phyloP scores from a whole-genome alignment of 805 yeast species.

The Yarrowia osloensis region DNA sequence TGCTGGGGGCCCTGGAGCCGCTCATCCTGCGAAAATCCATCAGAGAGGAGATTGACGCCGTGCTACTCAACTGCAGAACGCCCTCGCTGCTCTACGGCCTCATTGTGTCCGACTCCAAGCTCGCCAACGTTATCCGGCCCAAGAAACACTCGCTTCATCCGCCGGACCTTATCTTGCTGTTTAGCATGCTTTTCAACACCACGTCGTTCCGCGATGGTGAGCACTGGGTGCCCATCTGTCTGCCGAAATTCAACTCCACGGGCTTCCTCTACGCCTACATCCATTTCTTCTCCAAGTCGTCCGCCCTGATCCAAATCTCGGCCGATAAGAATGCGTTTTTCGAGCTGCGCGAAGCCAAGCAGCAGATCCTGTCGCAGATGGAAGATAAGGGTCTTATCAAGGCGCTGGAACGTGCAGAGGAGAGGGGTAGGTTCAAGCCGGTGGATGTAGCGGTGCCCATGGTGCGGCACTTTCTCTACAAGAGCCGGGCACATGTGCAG shows the following conservation, averaged over 20 bases:
- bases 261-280: slow-evolving; percentile 87
- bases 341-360: slow-evolving; percentile 65
- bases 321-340: slow-evolving; percentile 79
- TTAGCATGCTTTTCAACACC: slow-evolving; percentile 68
- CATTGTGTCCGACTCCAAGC: slow-evolving; percentile 62
- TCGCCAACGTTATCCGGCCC: slow-evolving; percentile 75
- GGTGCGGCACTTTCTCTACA: slow-evolving; percentile 79
- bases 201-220: slow-evolving; percentile 57
- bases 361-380: slow-evolving; percentile 51
- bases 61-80: slow-evolving; percentile 52
- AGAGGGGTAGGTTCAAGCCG: slow-evolving; percentile 46
- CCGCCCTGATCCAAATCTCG: slow-evolving; percentile 54
- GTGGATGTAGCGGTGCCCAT: slow-evolving; percentile 56
- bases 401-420: slow-evolving; percentile 45
- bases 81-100: slow-evolving; percentile 73
- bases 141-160: slow-evolving; percentile 75
- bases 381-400: slow-evolving; percentile 44
- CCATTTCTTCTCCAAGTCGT: slow-evolving; percentile 52
- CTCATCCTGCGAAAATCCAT: slow-evolving; percentile 58
- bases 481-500: slow-evolving; percentile 68
- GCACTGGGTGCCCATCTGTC: slow-evolving; percentile 90
- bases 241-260: slow-evolving; percentile 83
- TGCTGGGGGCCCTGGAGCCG: slow-evolving; percentile 67
- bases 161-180: slow-evolving; percentile 73
- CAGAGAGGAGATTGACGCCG: slow-evolving; percentile 59